Evolutionary conservation across 345 rosid genomes (phyloP), one percentile per base, ranked within the genome.

Genomic region (Lagerstroemia speciosa): DNA sequence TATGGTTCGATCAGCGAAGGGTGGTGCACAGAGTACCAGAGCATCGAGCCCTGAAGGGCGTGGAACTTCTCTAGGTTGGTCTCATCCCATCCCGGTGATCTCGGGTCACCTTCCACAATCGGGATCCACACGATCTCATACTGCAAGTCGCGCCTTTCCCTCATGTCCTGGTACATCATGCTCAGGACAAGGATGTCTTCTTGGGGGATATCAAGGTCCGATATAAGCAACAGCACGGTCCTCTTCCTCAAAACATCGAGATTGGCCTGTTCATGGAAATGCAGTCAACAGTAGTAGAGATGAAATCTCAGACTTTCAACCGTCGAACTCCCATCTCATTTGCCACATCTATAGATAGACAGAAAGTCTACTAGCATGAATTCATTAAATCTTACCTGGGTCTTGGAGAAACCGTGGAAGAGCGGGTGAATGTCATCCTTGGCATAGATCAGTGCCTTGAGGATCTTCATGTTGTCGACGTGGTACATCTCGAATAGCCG

Each of bases 81-180:
- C 17, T 70, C 55, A 2, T 72, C 62, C 87, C 85, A 77, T 2
- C 67, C 66, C 24, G 27, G 58, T 3, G 82, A 70, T 27, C 46
- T 69, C 0, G 70, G 71, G 63, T 67, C 24, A 3, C 53, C 0
- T 0, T 83, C 82, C 22, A 79, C 24, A 62, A 85, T 37, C 2
- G 86, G 86, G 26, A 85, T 72, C 89, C 86, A 85, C 43, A 83
- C 70, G n/a, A 83, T 65, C 66, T 75, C 83, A 19, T 79, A 73
- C 20, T 46, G 74, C 66, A 2, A 9, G 34, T 66, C 77, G 0
- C 16, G 34, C 62, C 50, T 64, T 27, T 22, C 20, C 34, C 61
- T 26, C 0, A 73, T 62, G 0, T 77, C 83, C 31, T 9, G 43
- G 74, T 81, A 81, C 61, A 78, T 0, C 16, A 57, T 62, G 63